Evolutionary conservation across 305 asterid species (phyloP).

Genomic region (Plantago lanceolata): DNA sequence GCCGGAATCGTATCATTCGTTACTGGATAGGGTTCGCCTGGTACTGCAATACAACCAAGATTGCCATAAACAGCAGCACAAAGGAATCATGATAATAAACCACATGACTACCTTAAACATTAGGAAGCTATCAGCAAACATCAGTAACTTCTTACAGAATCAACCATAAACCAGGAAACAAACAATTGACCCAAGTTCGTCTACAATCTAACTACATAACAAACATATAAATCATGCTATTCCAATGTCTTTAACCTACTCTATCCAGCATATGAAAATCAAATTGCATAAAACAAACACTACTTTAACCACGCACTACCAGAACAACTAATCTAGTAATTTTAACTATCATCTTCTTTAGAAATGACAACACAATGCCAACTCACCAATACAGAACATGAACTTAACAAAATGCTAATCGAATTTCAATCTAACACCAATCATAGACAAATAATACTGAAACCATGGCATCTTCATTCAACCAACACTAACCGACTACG

Average conservation of each 20-base stretch:
- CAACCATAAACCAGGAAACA: background rate
- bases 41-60: conserved; percentile 47
- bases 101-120: background rate
- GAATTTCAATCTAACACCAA: conserved; percentile 12
- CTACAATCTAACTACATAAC: background rate
- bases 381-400: background rate
- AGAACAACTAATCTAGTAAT: conserved; percentile 9
- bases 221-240: background rate
- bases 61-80: conserved; percentile 11
- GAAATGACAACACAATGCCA: background rate
- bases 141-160: conserved; percentile 2
- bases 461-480: conserved; percentile 15
- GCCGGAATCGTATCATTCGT: conserved; percentile 41
- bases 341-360: background rate
- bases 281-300: background rate
- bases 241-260: conserved; percentile 1
- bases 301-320: conserved; percentile 4
- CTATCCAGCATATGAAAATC: conserved; percentile 12
- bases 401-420: background rate
- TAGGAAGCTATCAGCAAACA: background rate
- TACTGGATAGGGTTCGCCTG: conserved; percentile 67
- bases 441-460: conserved; percentile 15
- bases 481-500: conserved; percentile 12
- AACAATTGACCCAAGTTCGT: background rate
- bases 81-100: background rate